Percentiles rank a stretch among this genome's conserved stretches.
phyloP scores from a whole-genome alignment of 2,329 filamentous ascomycete genomes.

The Penicillium brasilianum region DNA sequence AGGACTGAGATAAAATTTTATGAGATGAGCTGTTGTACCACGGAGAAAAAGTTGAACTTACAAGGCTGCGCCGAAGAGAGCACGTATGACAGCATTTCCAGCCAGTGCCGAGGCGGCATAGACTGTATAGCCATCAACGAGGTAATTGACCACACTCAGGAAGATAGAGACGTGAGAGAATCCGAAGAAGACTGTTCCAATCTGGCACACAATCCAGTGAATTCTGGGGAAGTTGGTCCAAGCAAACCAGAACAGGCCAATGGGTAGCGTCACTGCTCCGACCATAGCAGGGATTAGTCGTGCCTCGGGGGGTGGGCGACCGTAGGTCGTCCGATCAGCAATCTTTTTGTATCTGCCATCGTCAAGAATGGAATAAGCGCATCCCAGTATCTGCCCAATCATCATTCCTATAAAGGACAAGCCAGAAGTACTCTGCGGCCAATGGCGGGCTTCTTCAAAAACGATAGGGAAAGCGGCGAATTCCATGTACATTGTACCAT shows the following conservation, averaged over 20 bases:
- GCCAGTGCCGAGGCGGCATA: not conserved
- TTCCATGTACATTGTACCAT: conserved; percentile 1
- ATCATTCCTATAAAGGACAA: not conserved
- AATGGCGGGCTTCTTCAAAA: conserved; percentile 1
- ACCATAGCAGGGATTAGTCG: not conserved
- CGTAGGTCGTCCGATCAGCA: not conserved
- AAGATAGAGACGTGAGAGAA: not conserved
- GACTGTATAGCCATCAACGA: not conserved
- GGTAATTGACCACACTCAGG: not conserved
- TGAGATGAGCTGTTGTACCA: not conserved
- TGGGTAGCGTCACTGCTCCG: not conserved
- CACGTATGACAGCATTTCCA: conserved; percentile 2
- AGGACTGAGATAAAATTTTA: not conserved
- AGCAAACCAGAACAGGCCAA: not conserved
- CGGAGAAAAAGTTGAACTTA: not conserved
- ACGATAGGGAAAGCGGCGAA: conserved; percentile 1
- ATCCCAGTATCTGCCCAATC: not conserved
- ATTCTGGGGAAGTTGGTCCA: not conserved
- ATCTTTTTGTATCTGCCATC: not conserved
- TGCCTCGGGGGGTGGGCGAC: not conserved
- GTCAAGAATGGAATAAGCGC: not conserved
- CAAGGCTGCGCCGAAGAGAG: not conserved
- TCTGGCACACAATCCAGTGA: not conserved
- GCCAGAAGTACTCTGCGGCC: not conserved
- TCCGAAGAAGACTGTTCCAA: not conserved